Conservation (phyloP, 352 stramenopile genomes). For the Phytophthora tubulina region DNA sequence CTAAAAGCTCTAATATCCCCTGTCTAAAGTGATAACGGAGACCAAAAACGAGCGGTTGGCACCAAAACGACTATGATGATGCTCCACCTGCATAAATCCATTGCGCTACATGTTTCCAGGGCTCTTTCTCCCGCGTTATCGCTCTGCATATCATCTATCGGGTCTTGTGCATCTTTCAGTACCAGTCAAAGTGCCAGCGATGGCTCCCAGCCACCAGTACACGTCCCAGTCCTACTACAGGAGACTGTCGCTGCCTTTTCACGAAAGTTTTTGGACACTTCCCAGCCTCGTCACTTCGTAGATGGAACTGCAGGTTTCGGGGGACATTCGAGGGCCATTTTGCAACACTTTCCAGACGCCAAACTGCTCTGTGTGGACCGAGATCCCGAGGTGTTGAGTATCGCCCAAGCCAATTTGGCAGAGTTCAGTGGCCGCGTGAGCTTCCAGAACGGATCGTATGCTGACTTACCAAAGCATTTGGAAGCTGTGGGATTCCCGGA, state of each 20-base stretch:
- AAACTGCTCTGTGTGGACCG: constrained; percentile 84
- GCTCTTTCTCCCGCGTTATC: constrained; percentile 9
- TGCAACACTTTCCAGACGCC: constrained; percentile 53
- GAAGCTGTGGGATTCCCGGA: constrained; percentile 48
- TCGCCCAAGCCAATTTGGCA: constrained; percentile 60
- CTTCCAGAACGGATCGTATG: constrained; percentile 74
- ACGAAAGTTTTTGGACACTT: constrained; percentile 27
- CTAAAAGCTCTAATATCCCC: constrained; percentile 17
- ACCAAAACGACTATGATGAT: constrained; percentile 13
- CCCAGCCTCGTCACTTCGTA: constrained; percentile 59
- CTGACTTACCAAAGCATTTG: constrained; percentile 57
- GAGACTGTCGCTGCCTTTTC: constrained; percentile 56
- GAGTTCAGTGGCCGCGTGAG: constrained; percentile 59
- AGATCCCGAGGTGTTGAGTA: constrained; percentile 74
- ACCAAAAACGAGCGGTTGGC: constrained; percentile 5
- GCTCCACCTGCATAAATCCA: constrained; percentile 9
- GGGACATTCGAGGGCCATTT: constrained; percentile 71
- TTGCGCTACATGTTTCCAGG: constrained; percentile 1
- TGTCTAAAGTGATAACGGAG: constrained; percentile 23
- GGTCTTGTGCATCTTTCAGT: constrained; percentile 10
- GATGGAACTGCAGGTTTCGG: constrained; percentile 80
- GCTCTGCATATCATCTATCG: neutral
- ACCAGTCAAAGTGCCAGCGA: constrained; percentile 8
- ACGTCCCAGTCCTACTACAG: constrained; percentile 70
- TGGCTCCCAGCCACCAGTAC: constrained; percentile 28